phyloP scores from a whole-genome alignment of 148 eudicot species.

The Polygonum maritimum region DNA sequence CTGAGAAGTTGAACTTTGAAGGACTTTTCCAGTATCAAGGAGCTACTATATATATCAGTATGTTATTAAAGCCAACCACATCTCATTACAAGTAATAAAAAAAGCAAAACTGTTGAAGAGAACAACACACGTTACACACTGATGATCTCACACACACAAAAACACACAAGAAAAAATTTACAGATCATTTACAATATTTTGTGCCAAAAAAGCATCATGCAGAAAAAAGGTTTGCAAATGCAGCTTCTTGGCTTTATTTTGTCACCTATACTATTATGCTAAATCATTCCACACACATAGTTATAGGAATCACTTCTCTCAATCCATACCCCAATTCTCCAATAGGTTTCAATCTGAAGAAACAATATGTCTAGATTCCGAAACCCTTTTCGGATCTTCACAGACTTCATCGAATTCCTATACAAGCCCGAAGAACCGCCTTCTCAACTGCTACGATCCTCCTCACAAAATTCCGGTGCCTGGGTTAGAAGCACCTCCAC shows the following conservation, averaged over 20 bases:
- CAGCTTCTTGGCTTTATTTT: conserved; percentile 4
- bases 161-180: neutral
- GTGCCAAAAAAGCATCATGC: neutral
- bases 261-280: neutral
- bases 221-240: neutral
- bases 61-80: no score
- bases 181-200: neutral
- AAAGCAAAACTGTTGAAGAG: neutral
- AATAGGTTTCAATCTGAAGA: neutral
- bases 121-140: no score
- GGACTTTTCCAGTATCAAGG: no score
- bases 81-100: neutral
- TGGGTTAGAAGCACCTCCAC: neutral
- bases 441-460: neutral
- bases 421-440: neutral
- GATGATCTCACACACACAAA: no score
- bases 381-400: neutral
- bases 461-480: neutral
- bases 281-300: neutral
- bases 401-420: neutral
- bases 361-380: neutral
- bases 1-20: no score
- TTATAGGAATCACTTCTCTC: neutral
- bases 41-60: no score
- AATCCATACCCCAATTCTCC: conserved; percentile 1